Evolutionary conservation across 164 flowering plant genomes (phyloP).

Genomic region (Stephania cephalantha): DNA sequence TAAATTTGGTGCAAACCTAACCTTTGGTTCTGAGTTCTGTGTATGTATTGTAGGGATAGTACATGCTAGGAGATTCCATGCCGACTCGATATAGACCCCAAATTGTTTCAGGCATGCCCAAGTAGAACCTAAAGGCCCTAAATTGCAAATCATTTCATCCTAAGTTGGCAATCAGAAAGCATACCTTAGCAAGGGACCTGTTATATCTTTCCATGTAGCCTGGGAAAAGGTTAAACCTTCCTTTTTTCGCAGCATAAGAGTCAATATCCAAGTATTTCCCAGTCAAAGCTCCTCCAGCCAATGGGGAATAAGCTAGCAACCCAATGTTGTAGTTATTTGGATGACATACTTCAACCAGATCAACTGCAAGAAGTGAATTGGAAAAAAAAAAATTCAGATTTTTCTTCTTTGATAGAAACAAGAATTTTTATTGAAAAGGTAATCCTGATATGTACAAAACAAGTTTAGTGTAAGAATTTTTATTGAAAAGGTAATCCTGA

Average conservation of each 20-base stretch:
- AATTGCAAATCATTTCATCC: not conserved
- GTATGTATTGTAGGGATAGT: no score
- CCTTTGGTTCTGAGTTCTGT: not conserved
- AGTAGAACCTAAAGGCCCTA: not conserved
- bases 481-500: no score
- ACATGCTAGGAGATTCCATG: not conserved
- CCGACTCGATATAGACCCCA: not conserved
- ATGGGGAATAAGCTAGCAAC: constrained; percentile 81
- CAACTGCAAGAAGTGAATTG: constrained; percentile 42
- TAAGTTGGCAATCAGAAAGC: not conserved
- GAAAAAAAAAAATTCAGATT: not conserved
- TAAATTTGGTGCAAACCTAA: not conserved
- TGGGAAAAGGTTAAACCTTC: constrained; percentile 81
- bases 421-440: no score
- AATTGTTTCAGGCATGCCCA: not conserved
- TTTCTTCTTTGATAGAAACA: not conserved
- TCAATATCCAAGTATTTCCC: constrained; percentile 75
- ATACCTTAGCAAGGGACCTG: constrained; percentile 73
- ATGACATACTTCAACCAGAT: constrained; percentile 93
- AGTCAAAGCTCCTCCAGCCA: constrained; percentile 69
- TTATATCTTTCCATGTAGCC: constrained; percentile 95
- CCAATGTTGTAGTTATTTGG: constrained; percentile 88
- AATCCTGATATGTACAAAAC: no score
- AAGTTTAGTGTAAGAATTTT: no score
- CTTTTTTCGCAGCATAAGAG: constrained; percentile 75